phyloP scores from a whole-genome alignment of 352 stramenopile genomes.

The Phytophthora hibernalis region DNA sequence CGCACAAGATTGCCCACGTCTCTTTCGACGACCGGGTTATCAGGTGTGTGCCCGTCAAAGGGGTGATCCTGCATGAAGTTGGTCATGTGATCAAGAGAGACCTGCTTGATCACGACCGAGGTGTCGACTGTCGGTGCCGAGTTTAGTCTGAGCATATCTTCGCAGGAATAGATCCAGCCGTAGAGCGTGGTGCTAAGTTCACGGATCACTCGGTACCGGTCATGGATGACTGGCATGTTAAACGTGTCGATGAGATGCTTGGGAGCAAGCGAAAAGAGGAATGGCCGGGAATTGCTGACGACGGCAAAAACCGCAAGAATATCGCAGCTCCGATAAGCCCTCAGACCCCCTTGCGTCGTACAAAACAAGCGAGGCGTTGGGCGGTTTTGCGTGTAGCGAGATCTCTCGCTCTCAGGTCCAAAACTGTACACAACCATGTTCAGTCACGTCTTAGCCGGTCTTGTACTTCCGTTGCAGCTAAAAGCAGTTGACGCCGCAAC shows the following conservation, averaged over 20 bases:
- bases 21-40: slow-evolving; percentile 51
- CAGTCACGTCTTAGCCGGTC: too few relatives aligned
- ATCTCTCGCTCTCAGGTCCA: too few relatives aligned
- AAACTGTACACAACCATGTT: not conserved
- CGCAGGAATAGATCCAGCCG: slow-evolving; percentile 50
- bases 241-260: too few relatives aligned
- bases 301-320: not conserved
- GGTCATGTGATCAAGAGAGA: slow-evolving; percentile 39
- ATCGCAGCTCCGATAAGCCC: not conserved
- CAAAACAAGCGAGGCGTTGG: not conserved
- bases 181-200: slow-evolving; percentile 54
- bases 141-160: slow-evolving; percentile 28
- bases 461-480: too few relatives aligned
- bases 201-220: slow-evolving; percentile 35
- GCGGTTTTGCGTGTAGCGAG: not conserved
- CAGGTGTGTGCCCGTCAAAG: slow-evolving; percentile 17
- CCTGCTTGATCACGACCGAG: slow-evolving; percentile 51
- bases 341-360: not conserved
- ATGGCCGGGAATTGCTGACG: not conserved
- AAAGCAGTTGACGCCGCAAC: not conserved
- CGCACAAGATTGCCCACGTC: slow-evolving; percentile 38
- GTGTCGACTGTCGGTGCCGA: not conserved
- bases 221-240: slow-evolving; percentile 24
- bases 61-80: slow-evolving; percentile 23
- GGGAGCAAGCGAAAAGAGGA: not conserved